phyloP scores from a whole-genome alignment of 768 basidiomycete species.

The Kwoniella europaea region DNA sequence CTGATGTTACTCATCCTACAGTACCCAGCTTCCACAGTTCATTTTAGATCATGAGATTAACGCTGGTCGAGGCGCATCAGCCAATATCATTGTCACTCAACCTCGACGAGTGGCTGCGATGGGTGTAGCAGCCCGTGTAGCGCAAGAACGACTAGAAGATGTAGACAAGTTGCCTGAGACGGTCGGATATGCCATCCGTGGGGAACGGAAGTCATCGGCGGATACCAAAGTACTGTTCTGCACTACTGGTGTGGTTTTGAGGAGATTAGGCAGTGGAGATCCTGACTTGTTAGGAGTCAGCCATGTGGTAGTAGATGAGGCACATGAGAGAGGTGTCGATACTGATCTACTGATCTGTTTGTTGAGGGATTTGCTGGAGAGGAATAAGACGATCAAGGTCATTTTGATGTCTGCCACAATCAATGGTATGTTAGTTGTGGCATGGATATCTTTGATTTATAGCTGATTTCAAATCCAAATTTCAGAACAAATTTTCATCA shows the following conservation, averaged over 20 bases:
- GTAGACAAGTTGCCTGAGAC: constrained; percentile 66
- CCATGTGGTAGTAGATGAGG: constrained; percentile 91
- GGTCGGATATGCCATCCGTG: constrained; percentile 82
- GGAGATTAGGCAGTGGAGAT: constrained; percentile 76
- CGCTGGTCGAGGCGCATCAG: constrained; percentile 66
- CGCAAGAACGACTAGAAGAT: constrained; percentile 67
- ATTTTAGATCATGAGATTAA: constrained; percentile 81
- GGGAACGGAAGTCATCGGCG: constrained; percentile 72
- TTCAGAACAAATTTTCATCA: constrained; percentile 50
- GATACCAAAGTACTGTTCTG: constrained; percentile 83
- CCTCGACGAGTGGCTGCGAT: constrained; percentile 87
- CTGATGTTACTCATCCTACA: neutral
- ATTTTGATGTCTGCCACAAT: constrained; percentile 95
- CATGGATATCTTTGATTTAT: neutral
- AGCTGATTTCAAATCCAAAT: constrained; percentile 6
- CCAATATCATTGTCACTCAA: constrained; percentile 83
- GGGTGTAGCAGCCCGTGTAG: constrained; percentile 84
- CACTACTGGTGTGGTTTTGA: constrained; percentile 89
- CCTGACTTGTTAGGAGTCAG: constrained; percentile 69
- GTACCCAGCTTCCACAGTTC: constrained; percentile 77
- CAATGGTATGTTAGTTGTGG: constrained; percentile 62
- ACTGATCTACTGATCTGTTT: constrained; percentile 87
- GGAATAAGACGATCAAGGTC: constrained; percentile 72
- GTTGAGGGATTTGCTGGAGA: constrained; percentile 73
- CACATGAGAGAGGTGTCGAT: constrained; percentile 90